Conservation (phyloP, 164 flowering plant genomes). For the Umbellularia californica region DNA sequence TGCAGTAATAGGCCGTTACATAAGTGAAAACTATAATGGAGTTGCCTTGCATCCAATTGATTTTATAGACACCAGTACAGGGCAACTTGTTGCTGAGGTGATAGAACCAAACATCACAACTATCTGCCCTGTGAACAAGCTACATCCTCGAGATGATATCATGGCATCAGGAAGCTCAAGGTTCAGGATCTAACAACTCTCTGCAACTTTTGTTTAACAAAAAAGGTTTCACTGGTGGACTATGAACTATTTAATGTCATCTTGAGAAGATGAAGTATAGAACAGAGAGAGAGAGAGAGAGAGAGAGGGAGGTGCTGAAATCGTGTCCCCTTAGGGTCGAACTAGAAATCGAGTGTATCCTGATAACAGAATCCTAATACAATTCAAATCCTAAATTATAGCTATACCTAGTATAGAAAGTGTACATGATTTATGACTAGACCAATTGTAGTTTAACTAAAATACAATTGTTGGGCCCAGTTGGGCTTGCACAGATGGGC, state of each 20-base stretch:
- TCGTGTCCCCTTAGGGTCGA: no score
- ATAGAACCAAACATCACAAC: slow-evolving; percentile 86
- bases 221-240: neutral
- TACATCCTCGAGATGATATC: slow-evolving; percentile 91
- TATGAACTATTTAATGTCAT: neutral
- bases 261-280: no score
- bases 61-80: slow-evolving; percentile 77
- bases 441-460: no score
- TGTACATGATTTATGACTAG: no score
- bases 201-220: neutral
- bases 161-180: slow-evolving; percentile 92
- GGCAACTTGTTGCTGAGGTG: slow-evolving; percentile 84
- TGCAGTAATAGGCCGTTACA: slow-evolving; percentile 89
- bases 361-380: no score
- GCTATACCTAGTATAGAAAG: no score
- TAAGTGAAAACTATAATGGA: slow-evolving; percentile 90
- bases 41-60: slow-evolving; percentile 93
- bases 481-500: no score
- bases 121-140: slow-evolving; percentile 87
- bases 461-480: no score
- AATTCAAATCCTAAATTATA: no score
- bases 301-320: no score
- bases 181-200: slow-evolving; percentile 27
- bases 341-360: no score
- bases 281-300: no score